Base-by-base conservation (phyloP, 192 early-diverging fungal genomes). In the Backusella australiensis region DNA sequence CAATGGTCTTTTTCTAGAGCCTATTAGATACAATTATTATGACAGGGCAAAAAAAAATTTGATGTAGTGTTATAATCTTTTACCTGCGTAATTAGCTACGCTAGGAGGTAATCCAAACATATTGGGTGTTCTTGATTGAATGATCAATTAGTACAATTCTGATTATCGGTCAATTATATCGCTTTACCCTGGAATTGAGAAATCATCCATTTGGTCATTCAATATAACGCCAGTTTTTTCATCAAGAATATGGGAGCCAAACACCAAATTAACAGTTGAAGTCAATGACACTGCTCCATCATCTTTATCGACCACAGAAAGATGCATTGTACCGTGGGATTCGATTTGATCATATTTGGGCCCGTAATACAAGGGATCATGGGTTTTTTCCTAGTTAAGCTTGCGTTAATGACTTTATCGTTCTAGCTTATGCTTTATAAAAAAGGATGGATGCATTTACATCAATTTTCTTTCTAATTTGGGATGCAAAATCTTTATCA, bases 181-280 rank as follows among this genome's bases (percentile, higher is more conserved):
- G 5, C 32, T 29, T 49, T 71, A 71, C 70, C 39, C 91, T 41
- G 91, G 90, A 17, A 91, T 93, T 67, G 91, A 93, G 77, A 97
- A 99, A 76, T 99, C 96, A 82, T 97, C 94, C 96, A 97, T 97
- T 78, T 97, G 91, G 77, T 97, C 90, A 79, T 99, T 99, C 49
- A 99, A 84, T 34, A 99, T 92, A 56, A 99, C 85, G 17, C 96
- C 97, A 0, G 95, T 96, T 23, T 74, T 84, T 17, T 89, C 90
- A 80, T 99, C 95, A 89, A 97, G 88, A 29, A 99, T 78, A 59
- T 89, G 90, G 1, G 94, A 92, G 9, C 97, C 97, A 86, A 97
- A 97, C 41, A 92, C 77, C 36, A 97, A 81, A 83, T 99, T 99
- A 7, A 95, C 87, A 0, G 97, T 99, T 23, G 93, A 94, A 0